Base-by-base conservation (phyloP, 2,329 filamentous ascomycete genomes). In the Diaporthe citrichinensis region DNA sequence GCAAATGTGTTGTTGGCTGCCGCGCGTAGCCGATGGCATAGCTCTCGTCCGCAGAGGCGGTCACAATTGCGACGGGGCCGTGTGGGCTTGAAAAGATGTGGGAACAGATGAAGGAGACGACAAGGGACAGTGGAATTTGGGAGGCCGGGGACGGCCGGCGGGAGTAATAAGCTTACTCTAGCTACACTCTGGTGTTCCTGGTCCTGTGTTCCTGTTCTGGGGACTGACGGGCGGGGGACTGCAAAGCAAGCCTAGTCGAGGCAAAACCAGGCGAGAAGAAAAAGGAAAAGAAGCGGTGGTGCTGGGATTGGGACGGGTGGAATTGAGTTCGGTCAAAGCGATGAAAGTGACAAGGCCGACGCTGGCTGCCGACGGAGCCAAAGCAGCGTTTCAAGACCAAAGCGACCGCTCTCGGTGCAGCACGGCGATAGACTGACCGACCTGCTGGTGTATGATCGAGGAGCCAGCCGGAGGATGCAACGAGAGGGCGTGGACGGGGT, bases 241-340 rank as follows among this genome's bases (percentile, higher is more conserved):
- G 62, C 62, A 53, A 53, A 39, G 46, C 62, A 53, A 53, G 46
- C 8, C 31, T 39, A 36, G 28, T 51, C 46, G 25, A 53, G 31
- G 49, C 65, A 55, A 41, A 34, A 34, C 10, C 28, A 31, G 65
- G 65, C 31, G 46, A 39, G 49, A n/a, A n/a, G 8, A 36, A 41
- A 39, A 46, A 25, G 34, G 44, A 25, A 53, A 51, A 3, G 20
- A 67, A 39, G 10, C 41, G 6, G 41, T 65, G 41, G 7, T 41
- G 65, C 65, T 41, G 49, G 34, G 65, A 69, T 55, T 69, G 65
- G n/a, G 49, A 39, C 15, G 65, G 17, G 49, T 55, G 65, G 49
- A 69, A 69, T 69, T 69, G 65, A 69, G 65, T 69, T 69, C 65
- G 65, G 65, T 69, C 65, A 69, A 55, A 69, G 65, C 65, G 65